A percentile compares a stretch with the other conserved stretches of the same genome.
Evolutionary conservation across 345 rosid genomes (phyloP).

Genomic region (Moricandia arvensis): DNA sequence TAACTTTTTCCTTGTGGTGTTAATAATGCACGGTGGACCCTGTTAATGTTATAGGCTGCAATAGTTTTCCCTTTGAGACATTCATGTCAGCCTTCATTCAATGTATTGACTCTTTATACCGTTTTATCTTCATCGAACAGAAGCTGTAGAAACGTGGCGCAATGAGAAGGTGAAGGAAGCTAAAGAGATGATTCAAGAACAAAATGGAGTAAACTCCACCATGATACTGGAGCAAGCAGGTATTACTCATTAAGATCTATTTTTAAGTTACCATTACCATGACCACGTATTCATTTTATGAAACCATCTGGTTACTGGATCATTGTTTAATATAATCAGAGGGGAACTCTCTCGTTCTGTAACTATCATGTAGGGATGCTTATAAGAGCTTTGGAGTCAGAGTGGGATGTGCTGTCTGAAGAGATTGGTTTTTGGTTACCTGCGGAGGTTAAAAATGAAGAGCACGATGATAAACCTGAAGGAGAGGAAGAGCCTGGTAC

Average conservation of each 20-base stretch:
- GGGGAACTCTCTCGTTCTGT: neutral
- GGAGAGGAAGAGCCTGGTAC: slow-evolving; percentile 76
- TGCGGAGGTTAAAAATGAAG: slow-evolving; percentile 55
- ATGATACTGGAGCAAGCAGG: slow-evolving; percentile 70
- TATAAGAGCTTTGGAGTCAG: slow-evolving; percentile 70
- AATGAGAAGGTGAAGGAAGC: slow-evolving; percentile 69
- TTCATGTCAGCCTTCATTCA: slow-evolving; percentile 2
- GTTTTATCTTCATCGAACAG: slow-evolving; percentile 46
- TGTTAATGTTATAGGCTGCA: neutral
- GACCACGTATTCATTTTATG: slow-evolving; percentile 2
- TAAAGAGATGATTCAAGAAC: slow-evolving; percentile 47
- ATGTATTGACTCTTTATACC: slow-evolving; percentile 9
- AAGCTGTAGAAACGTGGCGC: slow-evolving; percentile 87
- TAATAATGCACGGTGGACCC: neutral
- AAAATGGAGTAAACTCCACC: slow-evolving; percentile 49
- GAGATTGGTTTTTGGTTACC: slow-evolving; percentile 93
- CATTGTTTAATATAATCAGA: slow-evolving; percentile 1
- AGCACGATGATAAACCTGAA: slow-evolving; percentile 85
- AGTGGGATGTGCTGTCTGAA: slow-evolving; percentile 76
- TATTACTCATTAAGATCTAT: slow-evolving; percentile 26
- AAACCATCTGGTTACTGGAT: neutral
- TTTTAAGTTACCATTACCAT: slow-evolving; percentile 6
- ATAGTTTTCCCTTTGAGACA: neutral
- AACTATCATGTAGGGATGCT: slow-evolving; percentile 51
- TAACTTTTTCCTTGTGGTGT: neutral